Percentiles rank a stretch among this genome's conserved stretches.
Conservation (phyloP, 805 yeast genomes). For the Kodamaea restingae region DNA sequence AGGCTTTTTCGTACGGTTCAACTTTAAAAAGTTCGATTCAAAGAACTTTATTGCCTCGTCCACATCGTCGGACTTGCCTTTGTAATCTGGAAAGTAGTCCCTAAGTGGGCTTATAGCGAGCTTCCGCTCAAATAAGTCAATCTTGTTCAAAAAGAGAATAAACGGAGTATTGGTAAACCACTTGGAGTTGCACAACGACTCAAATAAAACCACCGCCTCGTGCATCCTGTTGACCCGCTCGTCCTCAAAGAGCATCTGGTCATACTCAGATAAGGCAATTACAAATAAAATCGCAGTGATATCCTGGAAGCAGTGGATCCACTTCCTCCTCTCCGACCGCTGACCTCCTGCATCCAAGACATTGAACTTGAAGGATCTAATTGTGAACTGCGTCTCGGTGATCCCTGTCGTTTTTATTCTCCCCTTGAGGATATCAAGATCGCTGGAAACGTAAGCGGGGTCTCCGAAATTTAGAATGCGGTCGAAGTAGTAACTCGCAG, state of each 20-base stretch:
- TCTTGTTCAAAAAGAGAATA: slow-evolving; percentile 83
- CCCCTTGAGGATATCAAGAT: slow-evolving; percentile 83
- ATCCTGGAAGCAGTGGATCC: slow-evolving; percentile 93
- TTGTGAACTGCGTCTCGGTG: slow-evolving; percentile 75
- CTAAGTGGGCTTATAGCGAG: slow-evolving; percentile 61
- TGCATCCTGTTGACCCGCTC: slow-evolving; percentile 84
- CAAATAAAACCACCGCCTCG: slow-evolving; percentile 82
- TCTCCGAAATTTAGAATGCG: slow-evolving; percentile 63
- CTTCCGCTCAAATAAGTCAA: slow-evolving; percentile 75
- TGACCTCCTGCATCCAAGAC: slow-evolving; percentile 97
- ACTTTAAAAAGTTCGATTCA: slow-evolving; percentile 58
- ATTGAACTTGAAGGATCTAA: slow-evolving; percentile 60
- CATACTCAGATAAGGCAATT: slow-evolving; percentile 86
- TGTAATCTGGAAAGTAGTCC: slow-evolving; percentile 73
- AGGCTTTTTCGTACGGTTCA: slow-evolving; percentile 68
- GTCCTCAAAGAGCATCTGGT: slow-evolving; percentile 88
- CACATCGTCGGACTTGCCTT: slow-evolving; percentile 56
- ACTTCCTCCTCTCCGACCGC: slow-evolving; percentile 82
- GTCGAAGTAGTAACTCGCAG: slow-evolving; percentile 77
- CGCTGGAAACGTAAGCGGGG: slow-evolving; percentile 63
- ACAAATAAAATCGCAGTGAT: slow-evolving; percentile 87
- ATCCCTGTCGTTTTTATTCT: slow-evolving; percentile 95
- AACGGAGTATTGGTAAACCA: slow-evolving; percentile 88
- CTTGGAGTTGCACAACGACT: slow-evolving; percentile 73
- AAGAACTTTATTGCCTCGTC: slow-evolving; percentile 69